Percentiles rank a stretch among this genome's conserved stretches.
Evolutionary conservation across 805 yeast genomes (phyloP).

Genomic region (Cyberlindnera meyerae): DNA sequence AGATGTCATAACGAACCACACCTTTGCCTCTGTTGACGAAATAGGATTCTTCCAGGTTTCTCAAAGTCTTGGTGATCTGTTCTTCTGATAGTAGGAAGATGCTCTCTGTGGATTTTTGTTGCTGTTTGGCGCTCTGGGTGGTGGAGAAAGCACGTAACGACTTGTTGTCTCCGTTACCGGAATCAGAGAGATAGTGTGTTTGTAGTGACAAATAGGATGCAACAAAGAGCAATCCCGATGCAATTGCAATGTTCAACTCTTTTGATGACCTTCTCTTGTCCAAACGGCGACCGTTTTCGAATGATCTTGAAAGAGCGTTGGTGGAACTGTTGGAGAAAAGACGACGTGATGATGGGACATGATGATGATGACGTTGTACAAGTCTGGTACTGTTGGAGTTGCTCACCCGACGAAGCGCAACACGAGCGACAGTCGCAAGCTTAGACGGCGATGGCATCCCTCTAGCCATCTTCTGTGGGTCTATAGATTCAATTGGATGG

Average conservation of each 20-base stretch:
- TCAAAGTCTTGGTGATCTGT: slow-evolving; percentile 64
- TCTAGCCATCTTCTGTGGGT: too few relatives aligned
- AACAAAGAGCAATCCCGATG: slow-evolving; percentile 27
- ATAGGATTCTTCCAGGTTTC: slow-evolving; percentile 76
- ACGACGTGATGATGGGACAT: too few relatives aligned
- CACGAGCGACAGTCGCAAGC: too few relatives aligned
- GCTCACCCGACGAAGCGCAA: too few relatives aligned
- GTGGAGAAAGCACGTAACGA: slow-evolving; percentile 20
- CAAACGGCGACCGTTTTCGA: too few relatives aligned
- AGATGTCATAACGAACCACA: slow-evolving; percentile 78
- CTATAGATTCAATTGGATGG: too few relatives aligned
- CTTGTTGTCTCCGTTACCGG: slow-evolving; percentile 18
- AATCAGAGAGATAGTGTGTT: slow-evolving; percentile 22
- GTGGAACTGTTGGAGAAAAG: slow-evolving; percentile 11
- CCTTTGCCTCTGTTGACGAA: slow-evolving; percentile 81
- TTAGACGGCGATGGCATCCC: too few relatives aligned
- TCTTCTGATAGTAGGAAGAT: slow-evolving; percentile 56
- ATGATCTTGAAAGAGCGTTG: not conserved
- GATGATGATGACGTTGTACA: too few relatives aligned
- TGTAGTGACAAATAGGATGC: slow-evolving; percentile 26
- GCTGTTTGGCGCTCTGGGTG: slow-evolving; percentile 20
- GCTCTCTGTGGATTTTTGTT: slow-evolving; percentile 41
- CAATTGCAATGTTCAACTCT: slow-evolving; percentile 23
- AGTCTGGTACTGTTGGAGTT: too few relatives aligned
- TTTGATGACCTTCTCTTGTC: slow-evolving; percentile 9